Evolutionary conservation across 179 eudicot species (phyloP).

Genomic region (Gypsophila paniculata): DNA sequence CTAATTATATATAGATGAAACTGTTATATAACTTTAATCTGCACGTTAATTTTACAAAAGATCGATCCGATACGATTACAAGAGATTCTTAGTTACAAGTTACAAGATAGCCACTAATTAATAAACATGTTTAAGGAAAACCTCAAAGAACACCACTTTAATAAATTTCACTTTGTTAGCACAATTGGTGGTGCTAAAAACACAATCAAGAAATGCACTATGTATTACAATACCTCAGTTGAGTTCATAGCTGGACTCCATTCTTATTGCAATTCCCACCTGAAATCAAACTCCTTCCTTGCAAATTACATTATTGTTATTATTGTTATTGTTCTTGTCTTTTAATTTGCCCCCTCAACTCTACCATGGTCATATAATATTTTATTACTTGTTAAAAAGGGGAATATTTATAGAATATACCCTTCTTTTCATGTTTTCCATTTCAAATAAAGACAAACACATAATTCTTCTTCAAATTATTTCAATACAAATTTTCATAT

Average conservation of each 20-base stretch:
- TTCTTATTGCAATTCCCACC: slow-evolving; percentile 6
- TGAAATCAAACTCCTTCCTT: not conserved
- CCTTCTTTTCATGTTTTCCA: not conserved
- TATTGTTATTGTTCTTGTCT: too few relatives aligned
- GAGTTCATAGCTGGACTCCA: slow-evolving; percentile 32
- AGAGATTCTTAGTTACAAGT: too few relatives aligned
- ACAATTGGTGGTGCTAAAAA: slow-evolving; percentile 20
- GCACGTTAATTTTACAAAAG: too few relatives aligned
- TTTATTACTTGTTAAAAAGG: not conserved
- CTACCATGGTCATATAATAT: not conserved
- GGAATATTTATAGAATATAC: not conserved
- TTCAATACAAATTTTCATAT: too few relatives aligned
- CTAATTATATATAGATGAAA: too few relatives aligned
- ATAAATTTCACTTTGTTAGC: too few relatives aligned
- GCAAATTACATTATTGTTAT: not conserved
- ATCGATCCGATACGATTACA: too few relatives aligned
- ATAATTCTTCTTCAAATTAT: too few relatives aligned
- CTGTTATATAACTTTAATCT: too few relatives aligned
- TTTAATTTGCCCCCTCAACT: not conserved
- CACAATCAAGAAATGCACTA: slow-evolving; percentile 20
- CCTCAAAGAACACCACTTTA: too few relatives aligned
- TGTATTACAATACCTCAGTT: slow-evolving; percentile 13
- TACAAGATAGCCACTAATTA: not conserved
- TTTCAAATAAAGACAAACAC: not conserved
- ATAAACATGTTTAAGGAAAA: too few relatives aligned